phyloP scores from a whole-genome alignment of 1,284 basidiomycete genomes.

The Heterobasidion annosum region DNA sequence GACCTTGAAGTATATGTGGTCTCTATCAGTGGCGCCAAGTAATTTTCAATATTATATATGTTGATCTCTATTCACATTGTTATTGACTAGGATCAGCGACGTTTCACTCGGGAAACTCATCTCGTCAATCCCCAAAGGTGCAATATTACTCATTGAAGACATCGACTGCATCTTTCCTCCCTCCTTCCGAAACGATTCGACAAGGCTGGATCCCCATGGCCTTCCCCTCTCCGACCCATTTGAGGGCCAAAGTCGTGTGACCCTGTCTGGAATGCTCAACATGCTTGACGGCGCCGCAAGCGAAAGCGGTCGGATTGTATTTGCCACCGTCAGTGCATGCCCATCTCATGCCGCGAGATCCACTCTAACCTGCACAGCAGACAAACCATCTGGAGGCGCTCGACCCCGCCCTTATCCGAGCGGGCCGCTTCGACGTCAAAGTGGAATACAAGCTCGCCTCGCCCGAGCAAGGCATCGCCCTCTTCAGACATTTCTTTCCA shows the following conservation, averaged over 20 bases:
- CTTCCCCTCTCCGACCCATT: background rate
- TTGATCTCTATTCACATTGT: background rate
- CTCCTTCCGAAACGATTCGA: background rate
- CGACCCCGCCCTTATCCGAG: background rate
- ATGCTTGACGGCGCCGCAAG: constrained; percentile 1
- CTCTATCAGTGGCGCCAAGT: constrained; percentile 1
- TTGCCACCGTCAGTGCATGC: background rate
- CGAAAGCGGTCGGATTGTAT: constrained; percentile 1
- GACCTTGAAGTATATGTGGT: background rate
- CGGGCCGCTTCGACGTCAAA: background rate
- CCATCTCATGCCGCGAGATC: background rate
- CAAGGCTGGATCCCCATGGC: background rate
- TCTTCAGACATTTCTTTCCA: constrained; percentile 1
- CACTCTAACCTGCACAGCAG: background rate
- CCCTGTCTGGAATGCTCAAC: constrained; percentile 1
- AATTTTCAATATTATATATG: background rate
- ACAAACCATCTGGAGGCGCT: background rate
- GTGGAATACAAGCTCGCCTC: background rate
- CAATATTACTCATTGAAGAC: constrained; percentile 2
- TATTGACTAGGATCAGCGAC: constrained; percentile 1
- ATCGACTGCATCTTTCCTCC: constrained; percentile 4
- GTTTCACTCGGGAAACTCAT: background rate
- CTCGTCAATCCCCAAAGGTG: background rate
- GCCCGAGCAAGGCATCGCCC: background rate
- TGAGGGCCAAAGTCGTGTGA: background rate